Conservation (phyloP, 352 stramenopile species). For the Phytophthora tentaculata region DNA sequence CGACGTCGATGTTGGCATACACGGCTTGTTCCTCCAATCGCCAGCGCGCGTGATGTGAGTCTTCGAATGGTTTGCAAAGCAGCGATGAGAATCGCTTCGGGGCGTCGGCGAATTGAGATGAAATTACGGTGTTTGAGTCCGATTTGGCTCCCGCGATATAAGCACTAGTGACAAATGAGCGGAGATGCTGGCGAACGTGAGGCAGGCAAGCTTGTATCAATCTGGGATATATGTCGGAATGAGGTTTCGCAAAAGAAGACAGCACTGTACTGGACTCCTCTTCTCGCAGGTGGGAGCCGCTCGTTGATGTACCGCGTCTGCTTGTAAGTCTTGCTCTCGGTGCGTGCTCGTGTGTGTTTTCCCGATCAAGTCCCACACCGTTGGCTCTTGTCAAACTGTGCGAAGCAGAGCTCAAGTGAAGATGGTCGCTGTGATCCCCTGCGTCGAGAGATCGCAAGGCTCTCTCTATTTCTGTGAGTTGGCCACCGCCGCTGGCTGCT, state of each 20-base stretch:
- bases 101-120: background rate
- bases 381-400: slow-evolving; percentile 12
- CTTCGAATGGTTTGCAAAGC: background rate
- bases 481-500: background rate
- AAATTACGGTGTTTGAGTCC: background rate
- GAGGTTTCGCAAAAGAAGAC: slow-evolving; percentile 24
- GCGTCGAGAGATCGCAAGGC: slow-evolving; percentile 21
- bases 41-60: background rate
- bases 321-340: slow-evolving; percentile 1
- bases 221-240: slow-evolving; percentile 38
- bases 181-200: background rate
- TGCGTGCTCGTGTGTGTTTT: slow-evolving; percentile 14
- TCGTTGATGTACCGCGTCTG: slow-evolving; percentile 13
- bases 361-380: slow-evolving; percentile 20
- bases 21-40: background rate
- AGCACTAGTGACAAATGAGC: background rate
- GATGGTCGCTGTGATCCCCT: background rate
- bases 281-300: slow-evolving; percentile 21
- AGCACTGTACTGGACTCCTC: slow-evolving; percentile 16
- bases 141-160: slow-evolving; percentile 4
- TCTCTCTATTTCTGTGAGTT: slow-evolving; percentile 4
- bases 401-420: slow-evolving; percentile 5
- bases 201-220: slow-evolving; percentile 26
- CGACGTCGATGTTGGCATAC: slow-evolving; percentile 14
- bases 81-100: background rate